These are phyloP conservation scores for Hanseniaspora hatyaiensis DNA, from an alignment of 805 yeast species.

Conservation along the genomic window DNA sequence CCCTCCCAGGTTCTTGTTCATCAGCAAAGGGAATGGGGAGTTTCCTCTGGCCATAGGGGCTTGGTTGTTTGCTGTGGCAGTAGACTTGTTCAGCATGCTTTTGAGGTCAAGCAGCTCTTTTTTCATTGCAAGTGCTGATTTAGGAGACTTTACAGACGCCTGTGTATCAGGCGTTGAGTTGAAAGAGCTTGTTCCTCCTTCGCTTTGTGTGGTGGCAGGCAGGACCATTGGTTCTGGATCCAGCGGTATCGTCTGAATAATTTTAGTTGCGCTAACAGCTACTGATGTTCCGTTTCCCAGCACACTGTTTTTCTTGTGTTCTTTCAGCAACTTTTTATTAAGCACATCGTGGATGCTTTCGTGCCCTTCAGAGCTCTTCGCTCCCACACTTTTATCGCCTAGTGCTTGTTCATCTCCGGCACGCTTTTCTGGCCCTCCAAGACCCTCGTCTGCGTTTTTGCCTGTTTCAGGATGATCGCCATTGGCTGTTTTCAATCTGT, in stretches of 20 bases:
- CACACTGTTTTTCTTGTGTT: slow-evolving; percentile 19
- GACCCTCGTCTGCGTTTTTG: no score
- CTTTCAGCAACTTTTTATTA: slow-evolving; percentile 24
- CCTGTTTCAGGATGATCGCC: no score
- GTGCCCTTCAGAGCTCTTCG: no score
- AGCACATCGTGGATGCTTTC: no score
- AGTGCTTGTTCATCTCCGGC: no score
- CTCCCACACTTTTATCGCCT: no score
- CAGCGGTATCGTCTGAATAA: slow-evolving; percentile 66
- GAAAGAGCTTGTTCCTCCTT: slow-evolving; percentile 19
- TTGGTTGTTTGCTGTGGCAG: no score
- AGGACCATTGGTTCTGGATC: slow-evolving; percentile 67
- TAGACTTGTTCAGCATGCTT: slow-evolving; percentile 8
- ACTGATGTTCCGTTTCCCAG: no score
- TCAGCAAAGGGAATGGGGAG: slow-evolving; percentile 5
- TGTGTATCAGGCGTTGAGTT: slow-evolving; percentile 17
- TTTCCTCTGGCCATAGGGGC: background rate
- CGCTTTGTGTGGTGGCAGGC: slow-evolving; percentile 20
- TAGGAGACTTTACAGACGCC: slow-evolving; percentile 1
- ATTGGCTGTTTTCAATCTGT: slow-evolving; percentile 7
- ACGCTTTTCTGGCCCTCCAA: no score
- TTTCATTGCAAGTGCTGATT: background rate
- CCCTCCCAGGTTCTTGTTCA: background rate
- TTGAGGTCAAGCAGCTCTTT: slow-evolving; percentile 7
- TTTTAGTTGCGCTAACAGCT: slow-evolving; percentile 60